A percentile compares a stretch with the other conserved stretches of the same genome.
Conservation (phyloP, 73 alveolate species). For the Paramecium sonneborni region DNA sequence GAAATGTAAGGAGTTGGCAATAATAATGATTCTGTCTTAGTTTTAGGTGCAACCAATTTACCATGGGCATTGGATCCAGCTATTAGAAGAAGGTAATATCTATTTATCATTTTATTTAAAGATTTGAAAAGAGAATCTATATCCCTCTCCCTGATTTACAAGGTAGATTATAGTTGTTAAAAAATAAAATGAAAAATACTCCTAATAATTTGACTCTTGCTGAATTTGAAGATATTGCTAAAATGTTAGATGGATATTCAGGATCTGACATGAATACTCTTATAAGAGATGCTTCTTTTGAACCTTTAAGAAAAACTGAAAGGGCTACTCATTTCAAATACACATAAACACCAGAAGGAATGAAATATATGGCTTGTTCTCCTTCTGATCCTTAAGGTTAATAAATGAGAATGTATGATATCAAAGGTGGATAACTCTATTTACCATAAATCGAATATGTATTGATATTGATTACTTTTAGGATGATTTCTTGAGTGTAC, state of each 20-base stretch:
- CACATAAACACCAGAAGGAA: neutral
- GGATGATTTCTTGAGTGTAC: slow-evolving; percentile 52
- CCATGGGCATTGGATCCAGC: slow-evolving; percentile 89
- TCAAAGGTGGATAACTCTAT: neutral
- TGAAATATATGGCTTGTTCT: slow-evolving; percentile 38
- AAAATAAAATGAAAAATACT: slow-evolving; percentile 81
- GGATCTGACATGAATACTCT: slow-evolving; percentile 87
- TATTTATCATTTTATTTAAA: neutral
- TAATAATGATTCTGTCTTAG: slow-evolving; percentile 66
- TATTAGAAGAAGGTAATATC: slow-evolving; percentile 78
- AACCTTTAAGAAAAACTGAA: slow-evolving; percentile 85
- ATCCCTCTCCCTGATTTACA: slow-evolving; percentile 75
- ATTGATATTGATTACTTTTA: neutral
- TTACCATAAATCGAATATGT: slow-evolving; percentile 1
- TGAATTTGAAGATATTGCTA: slow-evolving; percentile 81
- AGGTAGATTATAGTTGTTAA: slow-evolving; percentile 84
- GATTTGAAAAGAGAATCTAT: slow-evolving; percentile 70
- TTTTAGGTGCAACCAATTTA: slow-evolving; percentile 82
- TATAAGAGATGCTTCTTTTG: slow-evolving; percentile 89
- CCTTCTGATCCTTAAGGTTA: slow-evolving; percentile 52
- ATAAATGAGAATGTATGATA: neutral
- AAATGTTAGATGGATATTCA: slow-evolving; percentile 88
- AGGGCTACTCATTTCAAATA: slow-evolving; percentile 83
- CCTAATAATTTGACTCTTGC: slow-evolving; percentile 86
- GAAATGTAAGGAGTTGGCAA: slow-evolving; percentile 91